Evolutionary conservation across 108 stramenopile genomes (phyloP).

Genomic region (Cyclotella baltica): DNA sequence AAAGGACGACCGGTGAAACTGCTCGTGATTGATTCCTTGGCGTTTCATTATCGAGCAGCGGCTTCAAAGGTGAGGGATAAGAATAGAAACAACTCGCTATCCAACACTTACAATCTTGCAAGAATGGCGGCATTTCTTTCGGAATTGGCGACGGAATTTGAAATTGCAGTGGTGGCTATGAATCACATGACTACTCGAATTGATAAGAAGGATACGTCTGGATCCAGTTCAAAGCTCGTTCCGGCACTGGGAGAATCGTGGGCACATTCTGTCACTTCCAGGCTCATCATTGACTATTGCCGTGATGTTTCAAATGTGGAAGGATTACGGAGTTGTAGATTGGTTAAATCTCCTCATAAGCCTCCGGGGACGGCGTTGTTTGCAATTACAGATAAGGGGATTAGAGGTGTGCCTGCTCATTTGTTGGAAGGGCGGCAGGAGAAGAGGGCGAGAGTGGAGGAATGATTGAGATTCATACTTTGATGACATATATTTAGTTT

Average conservation of each 20-base stretch:
- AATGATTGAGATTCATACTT: too few species aligned
- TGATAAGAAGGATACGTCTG: conserved; percentile 27
- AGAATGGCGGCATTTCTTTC: conserved; percentile 74
- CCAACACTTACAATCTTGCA: conserved; percentile 74
- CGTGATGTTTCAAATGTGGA: conserved; percentile 6
- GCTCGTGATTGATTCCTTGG: conserved; percentile 92
- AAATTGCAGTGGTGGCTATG: conserved; percentile 86
- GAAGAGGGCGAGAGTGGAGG: neutral
- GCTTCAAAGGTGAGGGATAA: conserved; percentile 8
- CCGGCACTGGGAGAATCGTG: conserved; percentile 96
- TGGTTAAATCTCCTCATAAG: conserved; percentile 80
- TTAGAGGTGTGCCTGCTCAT: conserved; percentile 47
- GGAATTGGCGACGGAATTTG: conserved; percentile 67
- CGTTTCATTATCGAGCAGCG: conserved; percentile 92
- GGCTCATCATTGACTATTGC: conserved; percentile 68
- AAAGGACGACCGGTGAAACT: conserved; percentile 66
- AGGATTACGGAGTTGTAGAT: conserved; percentile 54
- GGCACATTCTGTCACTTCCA: conserved; percentile 94
- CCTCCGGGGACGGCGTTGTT: conserved; percentile 69
- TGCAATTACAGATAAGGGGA: conserved; percentile 63
- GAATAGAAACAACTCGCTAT: conserved; percentile 42
- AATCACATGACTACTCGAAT: conserved; percentile 96
- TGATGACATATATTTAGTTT: too few species aligned
- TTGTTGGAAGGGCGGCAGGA: neutral
- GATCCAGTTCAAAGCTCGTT: conserved; percentile 54